These are phyloP conservation scores for Tulasnella calospora DNA, from an alignment of 768 basidiomycete species.

Conservation along the genomic window DNA sequence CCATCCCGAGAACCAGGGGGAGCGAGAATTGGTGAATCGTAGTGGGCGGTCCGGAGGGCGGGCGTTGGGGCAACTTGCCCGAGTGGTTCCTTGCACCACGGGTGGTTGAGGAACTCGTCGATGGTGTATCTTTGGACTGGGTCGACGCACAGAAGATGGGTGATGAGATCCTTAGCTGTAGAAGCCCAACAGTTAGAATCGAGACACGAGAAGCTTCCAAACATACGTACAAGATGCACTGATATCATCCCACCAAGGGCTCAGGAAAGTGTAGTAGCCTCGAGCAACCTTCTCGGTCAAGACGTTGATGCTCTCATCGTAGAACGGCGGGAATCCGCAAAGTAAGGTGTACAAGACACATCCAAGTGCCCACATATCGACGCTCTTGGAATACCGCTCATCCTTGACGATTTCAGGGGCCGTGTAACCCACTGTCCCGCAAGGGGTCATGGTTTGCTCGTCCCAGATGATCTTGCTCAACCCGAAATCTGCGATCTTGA, in stretches of 20 bases:
- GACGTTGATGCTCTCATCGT: slow-evolving; percentile 97
- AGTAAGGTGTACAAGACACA: slow-evolving; percentile 98
- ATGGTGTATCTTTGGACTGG: slow-evolving; percentile 94
- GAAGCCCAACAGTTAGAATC: slow-evolving; percentile 27
- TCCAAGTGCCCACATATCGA: slow-evolving; percentile 99
- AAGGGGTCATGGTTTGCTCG: slow-evolving; percentile 98
- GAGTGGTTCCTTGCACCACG: slow-evolving; percentile 69
- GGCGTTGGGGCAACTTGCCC: slow-evolving; percentile 63
- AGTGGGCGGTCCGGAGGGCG: slow-evolving; percentile 38
- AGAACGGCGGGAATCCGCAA: slow-evolving; percentile 97
- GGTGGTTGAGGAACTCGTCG: slow-evolving; percentile 94
- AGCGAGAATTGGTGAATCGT: slow-evolving; percentile 89
- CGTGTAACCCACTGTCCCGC: slow-evolving; percentile 99
- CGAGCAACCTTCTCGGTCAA: slow-evolving; percentile 96
- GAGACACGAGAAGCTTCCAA: background rate
- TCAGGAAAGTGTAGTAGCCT: slow-evolving; percentile 96
- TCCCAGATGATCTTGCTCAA: slow-evolving; percentile 98
- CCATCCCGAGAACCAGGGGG: slow-evolving; percentile 69
- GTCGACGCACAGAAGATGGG: slow-evolving; percentile 91
- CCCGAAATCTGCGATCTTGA: slow-evolving; percentile 99
- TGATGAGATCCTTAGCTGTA: slow-evolving; percentile 89
- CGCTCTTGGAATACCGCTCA: slow-evolving; percentile 91
- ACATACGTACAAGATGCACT: slow-evolving; percentile 58
- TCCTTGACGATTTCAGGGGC: slow-evolving; percentile 99
- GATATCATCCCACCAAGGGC: slow-evolving; percentile 99